Percentiles rank a stretch among this genome's conserved stretches.
Evolutionary conservation across 2,329 filamentous ascomycete genomes (phyloP).

Genomic region (Gnomoniopsis sp.): DNA sequence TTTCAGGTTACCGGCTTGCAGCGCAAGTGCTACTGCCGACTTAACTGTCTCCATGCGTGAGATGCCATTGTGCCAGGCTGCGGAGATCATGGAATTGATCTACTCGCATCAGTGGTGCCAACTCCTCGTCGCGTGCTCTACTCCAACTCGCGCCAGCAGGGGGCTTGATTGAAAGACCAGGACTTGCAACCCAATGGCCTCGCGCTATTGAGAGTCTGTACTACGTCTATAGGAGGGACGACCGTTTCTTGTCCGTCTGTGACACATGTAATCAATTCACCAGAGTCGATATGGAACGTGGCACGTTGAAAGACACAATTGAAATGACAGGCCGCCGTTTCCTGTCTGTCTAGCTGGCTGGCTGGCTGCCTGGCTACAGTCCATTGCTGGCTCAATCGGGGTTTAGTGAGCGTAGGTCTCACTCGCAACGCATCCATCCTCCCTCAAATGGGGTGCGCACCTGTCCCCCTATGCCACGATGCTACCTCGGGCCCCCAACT

Average conservation of each 20-base stretch:
- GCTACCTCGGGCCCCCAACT: neutral
- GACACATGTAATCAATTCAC: neutral
- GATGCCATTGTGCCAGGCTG: neutral
- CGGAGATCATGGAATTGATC: constrained; percentile 1
- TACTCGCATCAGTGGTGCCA: neutral
- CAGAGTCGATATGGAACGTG: neutral
- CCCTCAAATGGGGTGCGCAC: neutral
- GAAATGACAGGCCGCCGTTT: neutral
- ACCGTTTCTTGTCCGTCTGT: neutral
- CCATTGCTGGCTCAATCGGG: neutral
- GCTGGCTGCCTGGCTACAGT: neutral
- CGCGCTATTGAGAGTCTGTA: neutral
- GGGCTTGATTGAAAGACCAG: neutral
- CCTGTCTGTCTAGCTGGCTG: no score
- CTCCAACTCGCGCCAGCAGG: constrained; percentile 1
- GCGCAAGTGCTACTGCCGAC: neutral
- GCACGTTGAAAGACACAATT: neutral
- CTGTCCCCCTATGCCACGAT: neutral
- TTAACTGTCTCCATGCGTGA: neutral
- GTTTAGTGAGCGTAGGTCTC: neutral
- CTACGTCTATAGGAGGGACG: neutral
- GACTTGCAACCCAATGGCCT: constrained; percentile 1
- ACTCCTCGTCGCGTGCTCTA: neutral
- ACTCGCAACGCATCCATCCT: neutral
- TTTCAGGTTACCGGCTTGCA: neutral